Evolutionary conservation across 1,139 yeast species (phyloP).

Genomic region (Taphrina populina): DNA sequence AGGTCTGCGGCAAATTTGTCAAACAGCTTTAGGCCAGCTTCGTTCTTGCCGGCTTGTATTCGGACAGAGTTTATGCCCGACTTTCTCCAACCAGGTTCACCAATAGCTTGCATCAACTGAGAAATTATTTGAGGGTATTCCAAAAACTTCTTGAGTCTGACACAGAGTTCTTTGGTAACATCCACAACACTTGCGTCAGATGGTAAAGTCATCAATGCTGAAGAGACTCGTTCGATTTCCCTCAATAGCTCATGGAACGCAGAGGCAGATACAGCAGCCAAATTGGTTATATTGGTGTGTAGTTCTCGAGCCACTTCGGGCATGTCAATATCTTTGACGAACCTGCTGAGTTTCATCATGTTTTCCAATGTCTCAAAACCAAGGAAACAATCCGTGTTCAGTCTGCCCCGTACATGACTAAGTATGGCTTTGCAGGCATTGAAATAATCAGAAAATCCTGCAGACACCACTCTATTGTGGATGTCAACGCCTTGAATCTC

Average conservation of each 20-base stretch:
- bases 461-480: constrained; percentile 8
- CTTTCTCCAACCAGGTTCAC: constrained; percentile 35
- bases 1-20: constrained; percentile 22
- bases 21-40: constrained; percentile 3
- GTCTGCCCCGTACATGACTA: constrained; percentile 22
- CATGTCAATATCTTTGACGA: constrained; percentile 21
- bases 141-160: constrained; percentile 16
- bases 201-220: constrained; percentile 16
- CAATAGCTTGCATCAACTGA: constrained; percentile 25
- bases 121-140: constrained; percentile 29
- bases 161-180: constrained; percentile 21
- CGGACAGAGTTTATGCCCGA: constrained; percentile 7
- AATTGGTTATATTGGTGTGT: constrained; percentile 7
- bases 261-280: constrained; percentile 17
- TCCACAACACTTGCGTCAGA: constrained; percentile 28
- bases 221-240: constrained; percentile 18
- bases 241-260: constrained; percentile 31
- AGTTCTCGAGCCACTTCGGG: constrained; percentile 28
- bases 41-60: background rate
- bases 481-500: constrained; percentile 16
- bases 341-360: constrained; percentile 1
- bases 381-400: constrained; percentile 29
- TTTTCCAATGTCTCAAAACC: constrained; percentile 34
- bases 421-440: constrained; percentile 27
- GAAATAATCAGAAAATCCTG: constrained; percentile 29